phyloP scores from a whole-genome alignment of 2,329 filamentous ascomycete species.

The Lachnellula cervina region DNA sequence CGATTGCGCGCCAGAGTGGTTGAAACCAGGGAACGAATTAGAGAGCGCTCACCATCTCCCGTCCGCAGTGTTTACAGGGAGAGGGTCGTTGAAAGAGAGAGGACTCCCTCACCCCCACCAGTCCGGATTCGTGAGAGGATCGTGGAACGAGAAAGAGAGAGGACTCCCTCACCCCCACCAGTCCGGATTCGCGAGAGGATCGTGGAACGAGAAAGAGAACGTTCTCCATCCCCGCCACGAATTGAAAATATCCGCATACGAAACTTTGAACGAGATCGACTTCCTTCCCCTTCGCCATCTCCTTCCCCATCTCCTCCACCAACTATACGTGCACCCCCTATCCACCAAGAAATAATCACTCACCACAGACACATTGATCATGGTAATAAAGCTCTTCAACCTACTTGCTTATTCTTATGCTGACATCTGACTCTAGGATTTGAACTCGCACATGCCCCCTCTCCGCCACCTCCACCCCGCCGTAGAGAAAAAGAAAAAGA shows the following conservation, averaged over 20 bases:
- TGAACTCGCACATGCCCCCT: slow-evolving; percentile 21
- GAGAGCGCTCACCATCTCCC: slow-evolving; percentile 27
- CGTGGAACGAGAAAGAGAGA: slow-evolving; percentile 11
- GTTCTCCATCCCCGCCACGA: slow-evolving; percentile 25
- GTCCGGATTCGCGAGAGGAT: slow-evolving; percentile 24
- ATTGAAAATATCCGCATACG: slow-evolving; percentile 28
- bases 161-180: slow-evolving; percentile 10
- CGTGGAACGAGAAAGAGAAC: slow-evolving; percentile 25
- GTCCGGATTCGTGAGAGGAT: slow-evolving; percentile 22
- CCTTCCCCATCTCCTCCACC: slow-evolving; percentile 33
- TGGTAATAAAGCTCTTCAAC: slow-evolving; percentile 48
- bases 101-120: slow-evolving; percentile 10
- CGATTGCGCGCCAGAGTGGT: slow-evolving; percentile 27
- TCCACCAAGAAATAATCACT: slow-evolving; percentile 84
- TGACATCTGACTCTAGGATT: slow-evolving; percentile 25
- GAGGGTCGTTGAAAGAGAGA: slow-evolving; percentile 3
- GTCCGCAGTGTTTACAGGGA: slow-evolving; percentile 17
- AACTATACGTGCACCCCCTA: slow-evolving; percentile 65
- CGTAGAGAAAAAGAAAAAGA: slow-evolving; percentile 33
- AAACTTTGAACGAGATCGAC: slow-evolving; percentile 21
- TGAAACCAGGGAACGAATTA: slow-evolving; percentile 27
- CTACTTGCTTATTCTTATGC: background rate
- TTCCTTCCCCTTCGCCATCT: slow-evolving; percentile 22
- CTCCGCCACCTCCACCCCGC: slow-evolving; percentile 29
- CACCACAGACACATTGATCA: slow-evolving; percentile 78